Conservation (phyloP, 1,284 basidiomycete genomes). For the Leccinum pachyderme region DNA sequence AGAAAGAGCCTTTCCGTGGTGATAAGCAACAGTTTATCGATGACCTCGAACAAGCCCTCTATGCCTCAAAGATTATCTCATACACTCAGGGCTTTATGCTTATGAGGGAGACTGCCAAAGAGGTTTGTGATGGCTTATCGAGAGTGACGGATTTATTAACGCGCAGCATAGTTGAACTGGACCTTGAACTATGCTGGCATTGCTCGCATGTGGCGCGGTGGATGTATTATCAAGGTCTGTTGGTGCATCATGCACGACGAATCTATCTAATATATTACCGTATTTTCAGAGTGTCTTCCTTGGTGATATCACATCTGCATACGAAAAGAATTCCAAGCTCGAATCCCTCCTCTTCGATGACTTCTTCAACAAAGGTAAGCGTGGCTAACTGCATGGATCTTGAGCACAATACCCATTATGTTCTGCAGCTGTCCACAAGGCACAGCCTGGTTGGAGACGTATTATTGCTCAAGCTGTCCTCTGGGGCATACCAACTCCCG, state of each 20-base stretch:
- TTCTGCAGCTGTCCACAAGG: constrained; percentile 77
- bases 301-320: constrained; percentile 89
- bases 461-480: constrained; percentile 95
- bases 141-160: constrained; percentile 4
- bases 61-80: constrained; percentile 99
- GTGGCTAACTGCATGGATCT: background rate
- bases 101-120: constrained; percentile 97
- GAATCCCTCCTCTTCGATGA: constrained; percentile 96
- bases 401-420: constrained; percentile 5
- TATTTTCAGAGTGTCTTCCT: constrained; percentile 81
- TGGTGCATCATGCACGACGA: background rate
- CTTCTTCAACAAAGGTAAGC: constrained; percentile 92
- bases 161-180: constrained; percentile 58
- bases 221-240: constrained; percentile 93
- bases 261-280: constrained; percentile 4
- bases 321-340: constrained; percentile 82
- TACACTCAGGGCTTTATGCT: constrained; percentile 99
- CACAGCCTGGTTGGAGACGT: constrained; percentile 98
- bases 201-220: constrained; percentile 99
- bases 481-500: constrained; percentile 97
- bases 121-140: constrained; percentile 51
- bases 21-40: constrained; percentile 99
- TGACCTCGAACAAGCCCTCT: constrained; percentile 98
- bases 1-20: constrained; percentile 91
- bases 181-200: constrained; percentile 95